Evolutionary conservation across 2,329 filamentous ascomycete species (phyloP).

Genomic region (Verticillium klebahnii): DNA sequence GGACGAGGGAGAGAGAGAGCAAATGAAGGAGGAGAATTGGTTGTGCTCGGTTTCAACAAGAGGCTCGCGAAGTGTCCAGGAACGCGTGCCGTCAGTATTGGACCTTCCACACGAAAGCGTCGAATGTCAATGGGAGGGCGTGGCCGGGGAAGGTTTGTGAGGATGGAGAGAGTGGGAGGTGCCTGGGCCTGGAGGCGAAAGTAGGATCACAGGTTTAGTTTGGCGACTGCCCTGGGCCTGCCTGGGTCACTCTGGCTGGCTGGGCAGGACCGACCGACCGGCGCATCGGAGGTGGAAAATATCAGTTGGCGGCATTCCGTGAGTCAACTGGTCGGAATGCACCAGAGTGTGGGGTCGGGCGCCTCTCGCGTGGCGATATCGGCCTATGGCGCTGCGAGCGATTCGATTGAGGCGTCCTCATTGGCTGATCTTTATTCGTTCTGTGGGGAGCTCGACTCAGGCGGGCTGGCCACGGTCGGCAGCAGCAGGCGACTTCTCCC

Average conservation of each 20-base stretch:
- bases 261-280: neutral
- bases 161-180: neutral
- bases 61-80: neutral
- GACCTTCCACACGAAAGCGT: neutral
- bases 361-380: conserved; percentile 4
- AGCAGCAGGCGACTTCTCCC: neutral
- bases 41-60: neutral
- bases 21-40: conserved; percentile 1
- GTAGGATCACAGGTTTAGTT: neutral
- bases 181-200: neutral
- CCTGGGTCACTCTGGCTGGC: neutral
- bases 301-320: neutral
- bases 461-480: neutral
- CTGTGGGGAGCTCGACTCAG: neutral
- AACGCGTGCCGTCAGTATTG: neutral
- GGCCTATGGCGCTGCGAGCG: neutral
- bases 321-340: neutral
- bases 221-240: neutral
- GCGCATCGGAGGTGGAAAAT: conserved; percentile 4
- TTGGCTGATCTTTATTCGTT: neutral
- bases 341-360: conserved; percentile 1
- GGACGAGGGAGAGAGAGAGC: neutral
- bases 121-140: neutral
- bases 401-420: neutral
- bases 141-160: neutral